Conservation (phyloP, 164 flowering plant genomes). For the Vitis rupestris region DNA sequence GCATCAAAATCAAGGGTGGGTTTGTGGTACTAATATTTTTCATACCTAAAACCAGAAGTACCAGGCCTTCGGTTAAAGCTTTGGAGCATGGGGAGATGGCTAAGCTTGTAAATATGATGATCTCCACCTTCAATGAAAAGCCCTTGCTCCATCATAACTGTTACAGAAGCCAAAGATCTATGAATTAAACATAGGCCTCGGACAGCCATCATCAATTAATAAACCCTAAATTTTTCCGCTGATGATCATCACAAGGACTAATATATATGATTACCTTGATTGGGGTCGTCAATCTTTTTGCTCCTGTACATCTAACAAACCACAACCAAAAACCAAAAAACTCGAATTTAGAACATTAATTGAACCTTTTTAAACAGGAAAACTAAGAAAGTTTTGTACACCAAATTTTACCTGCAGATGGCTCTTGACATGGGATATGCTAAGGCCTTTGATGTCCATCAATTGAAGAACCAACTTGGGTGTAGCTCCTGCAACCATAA, state of each 20-base stretch:
- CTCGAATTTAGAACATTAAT: too few species aligned
- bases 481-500: conserved; percentile 30
- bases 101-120: conserved; percentile 42
- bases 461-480: conserved; percentile 39
- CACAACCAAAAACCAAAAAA: background rate
- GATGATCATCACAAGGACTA: background rate
- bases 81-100: conserved; percentile 59
- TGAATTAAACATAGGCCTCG: background rate
- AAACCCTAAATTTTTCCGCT: conserved; percentile 17
- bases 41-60: conserved; percentile 38
- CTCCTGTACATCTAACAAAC: conserved; percentile 31
- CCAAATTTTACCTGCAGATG: conserved; percentile 33
- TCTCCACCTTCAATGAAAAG: conserved; percentile 39
- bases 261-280: conserved; percentile 21
- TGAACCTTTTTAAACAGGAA: background rate
- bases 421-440: conserved; percentile 40
- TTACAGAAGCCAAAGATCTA: background rate
- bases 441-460: conserved; percentile 41
- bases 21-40: background rate
- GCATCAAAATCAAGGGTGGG: too few species aligned
- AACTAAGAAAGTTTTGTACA: background rate
- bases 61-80: conserved; percentile 29
- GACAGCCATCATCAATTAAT: background rate
- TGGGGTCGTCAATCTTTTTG: conserved; percentile 29
- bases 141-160: conserved; percentile 29